phyloP scores from a whole-genome alignment of 2,329 filamentous ascomycete species.

The Hymenoscyphus repandus region DNA sequence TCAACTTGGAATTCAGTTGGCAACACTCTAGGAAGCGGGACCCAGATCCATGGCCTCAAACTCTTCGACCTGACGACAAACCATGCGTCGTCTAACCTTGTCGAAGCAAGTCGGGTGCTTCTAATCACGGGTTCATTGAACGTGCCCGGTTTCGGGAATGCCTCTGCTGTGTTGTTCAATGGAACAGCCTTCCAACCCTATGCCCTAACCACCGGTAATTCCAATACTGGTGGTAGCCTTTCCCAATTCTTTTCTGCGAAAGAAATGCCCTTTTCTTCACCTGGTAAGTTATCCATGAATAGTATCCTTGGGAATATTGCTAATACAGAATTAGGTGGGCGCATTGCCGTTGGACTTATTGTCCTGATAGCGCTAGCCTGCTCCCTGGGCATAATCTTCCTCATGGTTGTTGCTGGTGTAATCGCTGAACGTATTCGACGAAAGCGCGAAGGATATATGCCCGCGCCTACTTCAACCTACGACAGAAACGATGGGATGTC shows the following conservation, averaged over 20 bases:
- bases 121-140: slow-evolving; percentile 81
- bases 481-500: slow-evolving; percentile 54
- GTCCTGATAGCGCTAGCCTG: slow-evolving; percentile 79
- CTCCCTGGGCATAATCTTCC: slow-evolving; percentile 68
- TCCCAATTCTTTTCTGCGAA: slow-evolving; percentile 80
- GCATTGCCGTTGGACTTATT: slow-evolving; percentile 69
- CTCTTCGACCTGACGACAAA: slow-evolving; percentile 66
- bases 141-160: slow-evolving; percentile 70
- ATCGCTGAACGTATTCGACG: slow-evolving; percentile 70
- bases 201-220: slow-evolving; percentile 65
- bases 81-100: slow-evolving; percentile 59
- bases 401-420: slow-evolving; percentile 71
- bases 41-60: slow-evolving; percentile 73
- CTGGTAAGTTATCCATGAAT: slow-evolving; percentile 43
- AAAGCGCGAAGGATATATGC: slow-evolving; percentile 72
- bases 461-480: slow-evolving; percentile 64
- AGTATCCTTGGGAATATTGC: neutral
- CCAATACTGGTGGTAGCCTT: slow-evolving; percentile 66
- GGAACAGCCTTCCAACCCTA: slow-evolving; percentile 75
- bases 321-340: slow-evolving; percentile 36
- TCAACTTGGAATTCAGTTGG: slow-evolving; percentile 63
- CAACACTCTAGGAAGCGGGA: slow-evolving; percentile 56
- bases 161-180: slow-evolving; percentile 83
- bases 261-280: slow-evolving; percentile 64
- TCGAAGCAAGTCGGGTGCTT: slow-evolving; percentile 65